Evolutionary conservation across 2,329 filamentous ascomycete species (phyloP).

Genomic region (Monosporascus sp.): DNA sequence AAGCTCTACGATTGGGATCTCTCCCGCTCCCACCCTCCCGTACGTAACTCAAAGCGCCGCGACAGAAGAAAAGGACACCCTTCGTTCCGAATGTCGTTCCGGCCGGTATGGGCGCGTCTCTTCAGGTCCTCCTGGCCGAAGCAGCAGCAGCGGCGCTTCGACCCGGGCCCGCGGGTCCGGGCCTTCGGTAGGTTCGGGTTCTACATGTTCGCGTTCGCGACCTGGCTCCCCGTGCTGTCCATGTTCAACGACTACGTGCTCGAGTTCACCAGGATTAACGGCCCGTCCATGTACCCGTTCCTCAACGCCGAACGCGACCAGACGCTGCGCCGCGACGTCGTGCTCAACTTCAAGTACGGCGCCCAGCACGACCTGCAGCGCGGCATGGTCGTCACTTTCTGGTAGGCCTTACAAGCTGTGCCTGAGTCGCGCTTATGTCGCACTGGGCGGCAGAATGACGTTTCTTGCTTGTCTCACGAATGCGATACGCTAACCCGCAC

Average conservation of each 20-base stretch:
- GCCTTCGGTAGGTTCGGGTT: conserved; percentile 32
- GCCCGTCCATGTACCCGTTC: conserved; percentile 71
- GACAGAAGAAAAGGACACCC: not conserved
- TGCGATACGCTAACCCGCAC: conserved; percentile 5
- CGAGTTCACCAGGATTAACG: conserved; percentile 52
- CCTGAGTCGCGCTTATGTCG: not conserved
- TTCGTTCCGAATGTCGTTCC: not conserved
- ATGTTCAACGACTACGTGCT: conserved; percentile 58
- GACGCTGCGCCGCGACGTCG: conserved; percentile 48
- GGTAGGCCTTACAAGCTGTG: conserved; percentile 37
- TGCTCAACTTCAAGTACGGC: conserved; percentile 55
- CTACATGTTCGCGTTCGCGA: conserved; percentile 47
- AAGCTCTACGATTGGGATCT: too few species aligned
- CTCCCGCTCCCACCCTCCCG: too few species aligned
- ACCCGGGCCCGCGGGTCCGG: conserved; percentile 1
- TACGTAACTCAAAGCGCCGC: not conserved
- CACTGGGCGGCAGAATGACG: not conserved
- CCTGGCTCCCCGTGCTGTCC: conserved; percentile 58
- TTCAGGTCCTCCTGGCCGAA: not conserved
- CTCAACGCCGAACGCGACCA: conserved; percentile 62
- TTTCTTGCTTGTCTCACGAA: not conserved
- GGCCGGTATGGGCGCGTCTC: not conserved
- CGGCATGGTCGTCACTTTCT: conserved; percentile 71
- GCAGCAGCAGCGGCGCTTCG: not conserved
- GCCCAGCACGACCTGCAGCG: conserved; percentile 54